Base-by-base conservation (phyloP, 768 basidiomycete species). In the Mycena rosella region DNA sequence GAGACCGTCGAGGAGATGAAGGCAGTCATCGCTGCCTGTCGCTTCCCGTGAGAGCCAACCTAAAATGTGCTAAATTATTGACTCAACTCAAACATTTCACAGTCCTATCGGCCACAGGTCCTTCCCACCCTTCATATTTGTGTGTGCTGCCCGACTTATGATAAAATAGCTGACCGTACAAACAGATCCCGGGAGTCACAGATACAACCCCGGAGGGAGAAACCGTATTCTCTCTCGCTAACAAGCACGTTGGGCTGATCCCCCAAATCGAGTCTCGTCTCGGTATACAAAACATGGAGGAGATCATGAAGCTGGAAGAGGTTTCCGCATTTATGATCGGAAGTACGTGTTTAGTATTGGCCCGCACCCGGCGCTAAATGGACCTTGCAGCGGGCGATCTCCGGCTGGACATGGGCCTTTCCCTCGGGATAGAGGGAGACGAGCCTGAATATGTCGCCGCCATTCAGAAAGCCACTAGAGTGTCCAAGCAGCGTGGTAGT, bases 271-370 rank as follows among this genome's bases (percentile, higher is more conserved):
- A 70, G 15, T 63, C 65, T 90, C 17, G 89, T 86, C 75, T 91
- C 89, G 68, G 85, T 78, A 61, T 87, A 82, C 74, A 88, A 84
- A 73, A 94, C 91, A 77, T 94, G 90, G 78, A 93, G 91, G 8
- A 90, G 6, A 63, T 70, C 20, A 18, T 63, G 32, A 42, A 38
- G 1, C 8, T 66, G 49, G 32, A 40, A 0, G 69, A 70, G 2
- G 53, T 66, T 24, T 30, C 54, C 11, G 69, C 64, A 38, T 58
- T 70, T 26, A 70, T 70, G 69, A 67, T 70, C 18, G 69, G 69
- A 20, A 26, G 64, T 70, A 34, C 11, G 54, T 29, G 6, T 30
- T n/a, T n/a, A n/a, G n/a, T n/a, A n/a, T 13, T 15, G 24, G 13
- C 11, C 10, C 24, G 5, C n/a, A n/a, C 47, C 10, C 14, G 8